Conservation (phyloP, 2,329 filamentous ascomycete genomes). For the Trichophaea hybrida region DNA sequence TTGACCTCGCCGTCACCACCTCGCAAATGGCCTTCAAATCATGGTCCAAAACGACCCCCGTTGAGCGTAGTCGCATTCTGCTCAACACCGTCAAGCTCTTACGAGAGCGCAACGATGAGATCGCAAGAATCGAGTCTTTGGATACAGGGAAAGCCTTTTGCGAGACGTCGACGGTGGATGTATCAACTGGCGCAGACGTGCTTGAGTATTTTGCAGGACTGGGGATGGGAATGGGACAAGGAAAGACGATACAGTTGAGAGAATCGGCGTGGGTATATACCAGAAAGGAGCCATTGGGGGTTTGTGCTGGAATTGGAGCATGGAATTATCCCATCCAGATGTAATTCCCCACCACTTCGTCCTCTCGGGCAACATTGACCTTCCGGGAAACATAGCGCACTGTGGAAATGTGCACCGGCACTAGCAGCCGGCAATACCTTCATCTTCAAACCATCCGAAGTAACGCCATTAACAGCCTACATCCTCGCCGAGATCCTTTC, state of each 20-base stretch:
- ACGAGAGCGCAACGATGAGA: slow-evolving; percentile 32
- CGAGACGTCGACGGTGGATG: slow-evolving; percentile 54
- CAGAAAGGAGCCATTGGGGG: slow-evolving; percentile 65
- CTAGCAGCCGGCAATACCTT: slow-evolving; percentile 31
- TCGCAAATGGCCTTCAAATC: slow-evolving; percentile 36
- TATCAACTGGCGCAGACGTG: slow-evolving; percentile 42
- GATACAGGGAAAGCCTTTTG: slow-evolving; percentile 36
- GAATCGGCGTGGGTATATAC: slow-evolving; percentile 71
- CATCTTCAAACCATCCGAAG: slow-evolving; percentile 32
- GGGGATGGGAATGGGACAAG: slow-evolving; percentile 48
- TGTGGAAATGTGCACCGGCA: slow-evolving; percentile 31
- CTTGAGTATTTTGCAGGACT: slow-evolving; percentile 37
- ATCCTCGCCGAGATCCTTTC: slow-evolving; percentile 32
- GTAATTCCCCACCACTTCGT: slow-evolving; percentile 26
- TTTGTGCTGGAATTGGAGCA: slow-evolving; percentile 74
- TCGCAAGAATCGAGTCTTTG: slow-evolving; percentile 36
- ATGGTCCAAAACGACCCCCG: slow-evolving; percentile 34
- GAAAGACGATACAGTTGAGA: slow-evolving; percentile 44
- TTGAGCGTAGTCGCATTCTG: slow-evolving; percentile 33
- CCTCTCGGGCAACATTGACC: background rate
- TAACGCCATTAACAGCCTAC: slow-evolving; percentile 34
- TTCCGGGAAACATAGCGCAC: background rate
- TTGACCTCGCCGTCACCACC: slow-evolving; percentile 34
- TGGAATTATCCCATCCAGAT: slow-evolving; percentile 93
- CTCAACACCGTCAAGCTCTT: slow-evolving; percentile 37